Percentiles rank a stretch among this genome's conserved stretches.
phyloP scores from a whole-genome alignment of 257 asterid species.

The Avicennia marina region DNA sequence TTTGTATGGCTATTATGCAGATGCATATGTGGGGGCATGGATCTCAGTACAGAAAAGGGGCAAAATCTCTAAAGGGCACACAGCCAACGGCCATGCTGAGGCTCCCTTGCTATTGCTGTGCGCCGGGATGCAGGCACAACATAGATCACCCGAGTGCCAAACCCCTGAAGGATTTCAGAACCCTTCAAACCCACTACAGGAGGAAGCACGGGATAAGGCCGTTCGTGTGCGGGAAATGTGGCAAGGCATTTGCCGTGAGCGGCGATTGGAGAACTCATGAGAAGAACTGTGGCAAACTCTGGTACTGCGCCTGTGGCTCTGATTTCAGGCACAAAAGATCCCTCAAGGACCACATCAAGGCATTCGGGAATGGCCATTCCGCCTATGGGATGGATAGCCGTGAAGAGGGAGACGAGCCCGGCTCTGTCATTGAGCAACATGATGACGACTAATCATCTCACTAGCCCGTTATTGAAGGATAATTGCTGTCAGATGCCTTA shows the following conservation, averaged over 20 bases:
- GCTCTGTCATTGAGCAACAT: conserved; percentile 46
- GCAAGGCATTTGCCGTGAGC: conserved; percentile 38
- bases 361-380: conserved; percentile 36
- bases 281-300: conserved; percentile 44
- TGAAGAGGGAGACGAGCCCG: conserved; percentile 36
- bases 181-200: conserved; percentile 47
- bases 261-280: conserved; percentile 51
- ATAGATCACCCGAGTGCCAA: conserved; percentile 44
- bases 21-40: conserved; percentile 62
- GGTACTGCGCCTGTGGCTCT: conserved; percentile 46
- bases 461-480: not conserved
- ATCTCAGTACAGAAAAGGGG: conserved; percentile 46
- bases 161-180: conserved; percentile 41
- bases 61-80: conserved; percentile 39
- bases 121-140: conserved; percentile 39
- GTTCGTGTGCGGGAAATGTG: conserved; percentile 39
- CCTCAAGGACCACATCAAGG: conserved; percentile 39
- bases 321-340: conserved; percentile 49
- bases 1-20: conserved; percentile 12
- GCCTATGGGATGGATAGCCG: conserved; percentile 30
- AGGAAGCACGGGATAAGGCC: conserved; percentile 46
- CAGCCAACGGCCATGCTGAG: conserved; percentile 49
- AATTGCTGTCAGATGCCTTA: too few species aligned
- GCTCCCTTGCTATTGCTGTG: conserved; percentile 44
- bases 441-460: conserved; percentile 16